A percentile compares a stretch with the other conserved stretches of the same genome.
These are phyloP conservation scores for Pyrenophora seminiperda DNA, from an alignment of 2,329 filamentous ascomycete genomes.

Conservation along the genomic window DNA sequence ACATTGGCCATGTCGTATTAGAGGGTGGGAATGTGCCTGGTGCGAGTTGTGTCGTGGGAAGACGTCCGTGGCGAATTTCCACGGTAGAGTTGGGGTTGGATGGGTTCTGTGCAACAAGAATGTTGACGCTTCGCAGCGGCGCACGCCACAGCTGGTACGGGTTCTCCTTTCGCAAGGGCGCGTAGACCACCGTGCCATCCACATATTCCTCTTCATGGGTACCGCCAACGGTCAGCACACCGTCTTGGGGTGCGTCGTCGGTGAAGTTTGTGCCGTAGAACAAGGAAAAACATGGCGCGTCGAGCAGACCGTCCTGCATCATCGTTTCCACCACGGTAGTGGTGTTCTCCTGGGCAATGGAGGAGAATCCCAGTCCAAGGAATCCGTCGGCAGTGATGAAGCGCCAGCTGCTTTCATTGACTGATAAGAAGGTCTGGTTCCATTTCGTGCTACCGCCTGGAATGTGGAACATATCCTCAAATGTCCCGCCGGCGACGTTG, in stretches of 20 bases:
- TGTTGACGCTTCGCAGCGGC: conserved; percentile 13
- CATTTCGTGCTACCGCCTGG: conserved; percentile 10
- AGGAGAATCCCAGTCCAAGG: conserved; percentile 25
- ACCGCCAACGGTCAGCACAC: conserved; percentile 22
- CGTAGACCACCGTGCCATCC: conserved; percentile 63
- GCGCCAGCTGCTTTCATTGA: conserved; percentile 23
- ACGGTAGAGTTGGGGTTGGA: conserved; percentile 12
- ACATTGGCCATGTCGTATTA: conserved; percentile 15
- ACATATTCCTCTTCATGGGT: conserved; percentile 61
- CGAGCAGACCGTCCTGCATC: conserved; percentile 20
- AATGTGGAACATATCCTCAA: conserved; percentile 17
- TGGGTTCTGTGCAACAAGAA: conserved; percentile 17
- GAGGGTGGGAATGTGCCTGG: not conserved
- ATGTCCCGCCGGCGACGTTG: conserved; percentile 16
- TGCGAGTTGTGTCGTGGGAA: not conserved
- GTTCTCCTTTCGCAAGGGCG: conserved; percentile 16
- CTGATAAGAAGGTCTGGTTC: conserved; percentile 28
- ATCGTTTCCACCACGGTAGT: conserved; percentile 23
- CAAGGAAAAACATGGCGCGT: conserved; percentile 19
- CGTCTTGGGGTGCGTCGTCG: conserved; percentile 15
- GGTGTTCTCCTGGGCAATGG: conserved; percentile 21
- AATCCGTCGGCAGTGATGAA: conserved; percentile 28
- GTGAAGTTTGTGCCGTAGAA: conserved; percentile 23
- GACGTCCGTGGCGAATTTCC: conserved; percentile 1
- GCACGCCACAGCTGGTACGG: conserved; percentile 24